Evolutionary conservation across 805 yeast genomes (phyloP).

Genomic region (Sugiyamaella boreocaroliniensis): DNA sequence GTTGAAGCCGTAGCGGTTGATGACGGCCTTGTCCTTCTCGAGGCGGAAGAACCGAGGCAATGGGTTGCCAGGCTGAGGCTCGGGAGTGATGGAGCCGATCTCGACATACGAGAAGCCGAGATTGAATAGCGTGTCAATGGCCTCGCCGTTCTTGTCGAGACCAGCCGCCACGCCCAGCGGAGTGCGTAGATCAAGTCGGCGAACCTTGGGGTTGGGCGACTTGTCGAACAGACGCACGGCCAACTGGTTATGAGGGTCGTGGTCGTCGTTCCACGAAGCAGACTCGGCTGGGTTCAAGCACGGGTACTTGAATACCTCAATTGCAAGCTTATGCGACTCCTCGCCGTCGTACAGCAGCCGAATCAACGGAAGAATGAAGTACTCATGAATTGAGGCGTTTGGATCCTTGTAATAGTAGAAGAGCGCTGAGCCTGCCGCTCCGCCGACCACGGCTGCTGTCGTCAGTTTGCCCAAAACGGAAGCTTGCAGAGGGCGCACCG

Average conservation of each 20-base stretch:
- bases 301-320: conserved; percentile 52
- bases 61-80: conserved; percentile 94
- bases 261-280: conserved; percentile 21
- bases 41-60: conserved; percentile 84
- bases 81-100: conserved; percentile 88
- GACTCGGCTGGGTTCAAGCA: conserved; percentile 26
- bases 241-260: conserved; percentile 28
- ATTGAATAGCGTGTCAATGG: conserved; percentile 70
- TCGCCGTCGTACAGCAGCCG: conserved; percentile 75
- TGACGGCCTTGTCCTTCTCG: conserved; percentile 79
- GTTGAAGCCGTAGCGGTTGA: conserved; percentile 92
- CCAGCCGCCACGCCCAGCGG: conserved; percentile 97
- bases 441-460: conserved; percentile 1
- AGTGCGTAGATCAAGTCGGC: conserved; percentile 42
- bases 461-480: conserved; percentile 4
- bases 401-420: conserved; percentile 60
- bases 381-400: conserved; percentile 76
- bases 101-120: conserved; percentile 87
- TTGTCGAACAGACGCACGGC: conserved; percentile 24
- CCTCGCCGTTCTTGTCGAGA: conserved; percentile 88
- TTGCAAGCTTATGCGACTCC: conserved; percentile 72
- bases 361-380: conserved; percentile 68
- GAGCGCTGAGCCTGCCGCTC: conserved; percentile 6
- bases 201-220: conserved; percentile 23
- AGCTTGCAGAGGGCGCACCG: too few relatives aligned